Evolutionary conservation across 2,329 filamentous ascomycete genomes (phyloP), one percentile per base, ranked within the genome.

Genomic region (Sporothrix variecibatus): DNA sequence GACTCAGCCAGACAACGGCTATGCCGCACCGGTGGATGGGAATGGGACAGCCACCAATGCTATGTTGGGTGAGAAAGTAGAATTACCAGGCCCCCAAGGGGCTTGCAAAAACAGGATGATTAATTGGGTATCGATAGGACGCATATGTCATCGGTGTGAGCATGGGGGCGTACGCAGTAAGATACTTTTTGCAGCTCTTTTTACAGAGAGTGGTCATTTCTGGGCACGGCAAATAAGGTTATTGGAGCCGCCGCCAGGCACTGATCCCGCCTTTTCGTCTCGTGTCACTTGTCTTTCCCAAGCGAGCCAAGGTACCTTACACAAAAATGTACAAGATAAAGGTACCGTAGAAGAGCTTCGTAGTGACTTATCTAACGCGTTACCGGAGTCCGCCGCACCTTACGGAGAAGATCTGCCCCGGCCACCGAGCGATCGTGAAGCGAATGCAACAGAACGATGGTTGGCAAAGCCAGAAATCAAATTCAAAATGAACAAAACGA

Each of bases 151-250:
- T 64, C 20, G 58, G 28, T 65, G 38, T 65, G 9, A 65, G 20
- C 60, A 43, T 9, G 38, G 11, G 62, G 12, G 46, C 46, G 31
- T 23, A 64, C 17, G 38, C 3, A 15, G 34, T 65, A 58, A 26
- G 2, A 11, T 43, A 49, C 43, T 49, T 65, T 65, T 26, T 26
- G 4, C 31, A 26, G 11, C 43, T 7, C 34, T 20, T 28, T 65
- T 23, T 67, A 15, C 4, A 43, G 40, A 9, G 2, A 43, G 40
- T 43, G 2, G 43, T 49, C 43, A 49, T 34, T 34, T 51, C 28
- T 68, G 43, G 65, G 43, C 65, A 23, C 15, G 20, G 34, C 53
- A 60, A 60, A 28, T 71, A 71, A 71, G 69, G 46, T 71, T 62
- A 20, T 28, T 58, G 68, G 68, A 71, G 68, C 49, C 68, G 51